Conservation (phyloP, 2,329 filamentous ascomycete species). For the Didymella lethalis region DNA sequence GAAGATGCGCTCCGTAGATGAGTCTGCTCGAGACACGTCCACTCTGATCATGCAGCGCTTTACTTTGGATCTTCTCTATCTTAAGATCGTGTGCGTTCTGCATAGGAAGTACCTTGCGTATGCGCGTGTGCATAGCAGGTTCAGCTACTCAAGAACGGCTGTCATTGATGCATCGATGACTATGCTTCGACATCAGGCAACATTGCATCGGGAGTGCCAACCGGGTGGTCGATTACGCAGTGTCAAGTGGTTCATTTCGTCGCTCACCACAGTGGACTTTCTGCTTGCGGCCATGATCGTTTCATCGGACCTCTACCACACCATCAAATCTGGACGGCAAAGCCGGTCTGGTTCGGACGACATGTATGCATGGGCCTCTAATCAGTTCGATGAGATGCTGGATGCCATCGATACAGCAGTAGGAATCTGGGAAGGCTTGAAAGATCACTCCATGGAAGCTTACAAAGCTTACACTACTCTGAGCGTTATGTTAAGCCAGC, state of each 20-base stretch:
- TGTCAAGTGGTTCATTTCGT: slow-evolving; percentile 80
- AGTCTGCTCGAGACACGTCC: slow-evolving; percentile 73
- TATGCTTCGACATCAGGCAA: slow-evolving; percentile 78
- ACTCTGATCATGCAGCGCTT: slow-evolving; percentile 80
- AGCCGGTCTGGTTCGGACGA: slow-evolving; percentile 48
- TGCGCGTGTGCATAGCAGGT: slow-evolving; percentile 76
- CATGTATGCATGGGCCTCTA: slow-evolving; percentile 56
- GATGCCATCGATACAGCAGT: slow-evolving; percentile 74
- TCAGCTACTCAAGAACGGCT: slow-evolving; percentile 80
- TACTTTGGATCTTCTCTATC: slow-evolving; percentile 82
- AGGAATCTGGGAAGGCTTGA: slow-evolving; percentile 80
- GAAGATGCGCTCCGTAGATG: slow-evolving; percentile 76
- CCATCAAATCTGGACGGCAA: slow-evolving; percentile 57
- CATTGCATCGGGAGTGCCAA: slow-evolving; percentile 77
- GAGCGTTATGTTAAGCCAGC: slow-evolving; percentile 83
- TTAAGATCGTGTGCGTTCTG: slow-evolving; percentile 87
- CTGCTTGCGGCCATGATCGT: slow-evolving; percentile 85
- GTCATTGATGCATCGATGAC: slow-evolving; percentile 88
- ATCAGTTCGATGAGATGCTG: slow-evolving; percentile 75
- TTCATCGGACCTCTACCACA: slow-evolving; percentile 80
- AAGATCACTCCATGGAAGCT: slow-evolving; percentile 83
- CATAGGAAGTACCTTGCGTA: slow-evolving; percentile 87
- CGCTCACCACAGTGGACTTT: slow-evolving; percentile 84
- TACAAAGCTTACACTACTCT: slow-evolving; percentile 84
- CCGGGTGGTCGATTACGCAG: slow-evolving; percentile 74